These are phyloP conservation scores for Talaromyces marneffei DNA, from an alignment of 2,329 filamentous ascomycete species.

Conservation along the genomic window DNA sequence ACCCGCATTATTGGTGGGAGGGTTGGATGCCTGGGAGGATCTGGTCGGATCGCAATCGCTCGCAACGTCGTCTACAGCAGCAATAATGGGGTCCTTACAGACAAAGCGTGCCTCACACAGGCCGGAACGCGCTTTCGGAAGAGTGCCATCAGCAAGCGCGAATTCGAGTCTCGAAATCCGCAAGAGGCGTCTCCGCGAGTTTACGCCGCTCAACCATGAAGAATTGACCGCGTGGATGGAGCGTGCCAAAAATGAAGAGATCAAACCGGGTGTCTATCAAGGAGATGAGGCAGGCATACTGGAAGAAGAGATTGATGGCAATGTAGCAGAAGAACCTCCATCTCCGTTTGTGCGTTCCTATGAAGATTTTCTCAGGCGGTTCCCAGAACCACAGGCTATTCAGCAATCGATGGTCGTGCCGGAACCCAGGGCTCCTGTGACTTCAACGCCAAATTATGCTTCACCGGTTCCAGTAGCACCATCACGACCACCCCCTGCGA, in stretches of 20 bases:
- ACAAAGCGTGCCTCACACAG: conserved; percentile 31
- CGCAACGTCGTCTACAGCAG: conserved; percentile 51
- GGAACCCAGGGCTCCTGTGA: conserved; percentile 26
- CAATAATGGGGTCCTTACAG: conserved; percentile 42
- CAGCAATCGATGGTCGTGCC: conserved; percentile 52
- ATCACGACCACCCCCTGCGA: conserved; percentile 61
- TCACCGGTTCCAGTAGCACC: conserved; percentile 53
- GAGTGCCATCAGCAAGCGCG: conserved; percentile 47
- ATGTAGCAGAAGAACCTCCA: conserved; percentile 43
- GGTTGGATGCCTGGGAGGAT: conserved; percentile 79
- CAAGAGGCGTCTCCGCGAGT: conserved; percentile 53
- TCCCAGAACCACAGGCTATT: conserved; percentile 62
- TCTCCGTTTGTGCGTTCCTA: conserved; percentile 60
- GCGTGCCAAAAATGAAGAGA: conserved; percentile 62
- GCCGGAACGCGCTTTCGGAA: conserved; percentile 45
- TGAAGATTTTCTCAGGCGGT: conserved; percentile 78
- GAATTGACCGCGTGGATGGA: conserved; percentile 79
- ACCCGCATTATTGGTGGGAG: conserved; percentile 74
- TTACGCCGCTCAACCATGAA: conserved; percentile 68
- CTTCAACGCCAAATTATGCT: conserved; percentile 30
- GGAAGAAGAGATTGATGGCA: conserved; percentile 37
- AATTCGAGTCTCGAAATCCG: conserved; percentile 51
- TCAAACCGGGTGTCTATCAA: conserved; percentile 39
- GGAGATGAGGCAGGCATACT: conserved; percentile 34
- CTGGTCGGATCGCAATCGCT: conserved; percentile 67